phyloP scores from a whole-genome alignment of 148 eudicot species.

The Euryodendron excelsum region DNA sequence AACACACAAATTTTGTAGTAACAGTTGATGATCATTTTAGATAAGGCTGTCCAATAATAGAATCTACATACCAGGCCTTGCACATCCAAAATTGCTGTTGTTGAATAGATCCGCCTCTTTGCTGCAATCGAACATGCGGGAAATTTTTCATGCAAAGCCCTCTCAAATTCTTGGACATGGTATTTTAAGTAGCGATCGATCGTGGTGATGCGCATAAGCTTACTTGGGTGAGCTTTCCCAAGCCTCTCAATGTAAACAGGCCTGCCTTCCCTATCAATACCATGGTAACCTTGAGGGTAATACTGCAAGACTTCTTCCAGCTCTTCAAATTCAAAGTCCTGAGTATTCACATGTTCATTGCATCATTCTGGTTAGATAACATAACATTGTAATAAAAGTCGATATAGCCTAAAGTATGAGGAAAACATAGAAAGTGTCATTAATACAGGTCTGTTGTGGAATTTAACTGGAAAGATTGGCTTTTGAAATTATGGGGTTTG shows the following conservation, averaged over 20 bases:
- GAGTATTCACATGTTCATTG: conserved; percentile 2
- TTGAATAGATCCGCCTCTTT: conserved; percentile 56
- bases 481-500: neutral
- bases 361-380: neutral
- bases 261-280: conserved; percentile 81
- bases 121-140: conserved; percentile 92
- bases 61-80: conserved; percentile 65
- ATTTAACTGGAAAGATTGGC: conserved; percentile 3
- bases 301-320: conserved; percentile 63
- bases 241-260: conserved; percentile 82
- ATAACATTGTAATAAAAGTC: neutral
- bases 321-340: conserved; percentile 77
- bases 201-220: conserved; percentile 65
- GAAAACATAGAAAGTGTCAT: neutral
- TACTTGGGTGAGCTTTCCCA: conserved; percentile 72
- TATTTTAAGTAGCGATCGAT: conserved; percentile 67
- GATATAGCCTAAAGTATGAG: neutral
- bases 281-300: conserved; percentile 91
- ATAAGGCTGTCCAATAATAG: neutral
- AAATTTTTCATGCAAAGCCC: conserved; percentile 62
- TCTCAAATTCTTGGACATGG: conserved; percentile 85
- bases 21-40: no score
- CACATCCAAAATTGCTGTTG: conserved; percentile 82
- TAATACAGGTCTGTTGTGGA: neutral
- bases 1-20: neutral